phyloP scores from a whole-genome alignment of 2,329 filamentous ascomycete genomes.

The Xylaria sp. region DNA sequence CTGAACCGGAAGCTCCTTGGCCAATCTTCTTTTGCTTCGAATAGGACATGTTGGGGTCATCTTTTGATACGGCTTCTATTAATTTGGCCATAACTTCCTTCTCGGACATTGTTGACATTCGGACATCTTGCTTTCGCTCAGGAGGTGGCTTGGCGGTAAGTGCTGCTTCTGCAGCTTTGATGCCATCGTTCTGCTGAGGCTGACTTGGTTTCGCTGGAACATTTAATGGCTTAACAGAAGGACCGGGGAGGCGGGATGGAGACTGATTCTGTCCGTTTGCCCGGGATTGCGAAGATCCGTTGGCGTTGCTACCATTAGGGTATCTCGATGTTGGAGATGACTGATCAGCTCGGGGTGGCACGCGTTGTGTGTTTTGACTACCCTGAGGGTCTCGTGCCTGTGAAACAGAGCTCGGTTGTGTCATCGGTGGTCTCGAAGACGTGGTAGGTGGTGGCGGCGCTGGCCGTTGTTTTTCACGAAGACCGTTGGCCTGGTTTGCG shows the following conservation, averaged over 20 bases:
- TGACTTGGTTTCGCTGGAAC: conserved; percentile 73
- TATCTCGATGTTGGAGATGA: conserved; percentile 65
- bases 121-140: conserved; percentile 88
- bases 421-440: conserved; percentile 58
- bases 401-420: conserved; percentile 57
- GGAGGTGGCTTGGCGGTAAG: conserved; percentile 83
- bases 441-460: conserved; percentile 76
- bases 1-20: conserved; percentile 95
- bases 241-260: conserved; percentile 65
- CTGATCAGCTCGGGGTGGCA: conserved; percentile 59
- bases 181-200: conserved; percentile 68
- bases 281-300: conserved; percentile 60
- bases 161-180: conserved; percentile 90
- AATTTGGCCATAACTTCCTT: conserved; percentile 96
- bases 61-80: conserved; percentile 93
- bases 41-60: conserved; percentile 93
- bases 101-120: conserved; percentile 99
- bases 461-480: conserved; percentile 76
- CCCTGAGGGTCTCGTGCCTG: conserved; percentile 54
- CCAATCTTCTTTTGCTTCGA: conserved; percentile 99
- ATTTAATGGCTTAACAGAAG: conserved; percentile 81
- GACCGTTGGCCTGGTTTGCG: conserved; percentile 61
- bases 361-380: conserved; percentile 54
- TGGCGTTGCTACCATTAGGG: conserved; percentile 65
- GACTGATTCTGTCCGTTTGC: conserved; percentile 59